A percentile compares a stretch with the other conserved stretches of the same genome.
These are phyloP conservation scores for Talaromyces stipitatus DNA, from an alignment of 495 filamentous ascomycete genomes.

Conservation along the genomic window DNA sequence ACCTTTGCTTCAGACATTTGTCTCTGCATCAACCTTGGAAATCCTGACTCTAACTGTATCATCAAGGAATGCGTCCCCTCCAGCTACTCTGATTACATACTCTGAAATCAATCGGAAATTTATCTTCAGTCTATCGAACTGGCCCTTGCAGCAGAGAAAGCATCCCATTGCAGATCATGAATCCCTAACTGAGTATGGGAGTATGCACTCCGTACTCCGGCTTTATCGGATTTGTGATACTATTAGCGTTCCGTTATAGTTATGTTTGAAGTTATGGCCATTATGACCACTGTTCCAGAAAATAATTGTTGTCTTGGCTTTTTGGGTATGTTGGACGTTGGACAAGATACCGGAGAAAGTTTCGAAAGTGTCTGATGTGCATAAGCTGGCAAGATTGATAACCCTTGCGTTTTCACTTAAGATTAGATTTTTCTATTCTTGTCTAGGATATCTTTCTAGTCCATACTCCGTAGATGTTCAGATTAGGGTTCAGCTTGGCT, in stretches of 20 bases:
- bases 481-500: background rate
- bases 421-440: too few relatives aligned
- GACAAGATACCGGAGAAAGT: background rate
- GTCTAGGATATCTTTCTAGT: too few relatives aligned
- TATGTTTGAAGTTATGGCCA: background rate
- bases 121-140: background rate
- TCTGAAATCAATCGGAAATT: background rate
- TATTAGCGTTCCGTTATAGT: background rate
- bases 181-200: background rate
- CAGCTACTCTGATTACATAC: background rate
- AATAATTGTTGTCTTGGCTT: background rate
- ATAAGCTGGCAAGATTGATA: too few relatives aligned
- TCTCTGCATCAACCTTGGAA: background rate
- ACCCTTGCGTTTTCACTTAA: too few relatives aligned
- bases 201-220: background rate
- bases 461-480: too few relatives aligned
- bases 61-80: background rate
- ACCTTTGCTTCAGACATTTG: background rate
- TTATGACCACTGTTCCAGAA: background rate
- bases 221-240: background rate
- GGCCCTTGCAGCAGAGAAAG: background rate
- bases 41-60: too few relatives aligned
- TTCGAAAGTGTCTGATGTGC: background rate
- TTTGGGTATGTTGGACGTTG: background rate
- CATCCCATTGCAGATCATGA: background rate